Base-by-base conservation (phyloP, 306 rosid genomes). In the Fragaria ananassa region DNA sequence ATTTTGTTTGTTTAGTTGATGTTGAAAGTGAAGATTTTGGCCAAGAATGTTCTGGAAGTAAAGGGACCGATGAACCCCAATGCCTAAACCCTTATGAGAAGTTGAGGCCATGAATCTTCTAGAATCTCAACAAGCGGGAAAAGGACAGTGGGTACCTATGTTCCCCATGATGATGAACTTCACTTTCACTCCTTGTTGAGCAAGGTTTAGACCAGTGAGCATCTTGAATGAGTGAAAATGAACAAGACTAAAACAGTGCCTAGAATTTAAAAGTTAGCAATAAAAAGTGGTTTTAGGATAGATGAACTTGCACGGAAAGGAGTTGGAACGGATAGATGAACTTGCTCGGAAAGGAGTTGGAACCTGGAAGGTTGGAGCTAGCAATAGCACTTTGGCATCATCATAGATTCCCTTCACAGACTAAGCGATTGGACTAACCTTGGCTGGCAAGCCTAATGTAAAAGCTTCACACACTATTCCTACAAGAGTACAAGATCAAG, bases 241-340 rank as follows among this genome's bases (percentile, higher is more conserved):
- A 62, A 5, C 0, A 0, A 58, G 64, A 58, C 12, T 58, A 13
- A 66, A 35, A 3, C 9, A n/a, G 31, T 66, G 71, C 50, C 18
- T n/a, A 11, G n/a, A 29, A 29, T 29, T 18, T 37, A 9, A 49
- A 68, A 47, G 49, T 25, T 9, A 49, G 39, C 23, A 11, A 23
- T 23, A 21, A 27, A 68, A 15, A 65, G 4, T 42, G 34, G 4
- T 60, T 58, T 41, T 58, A 23, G 27, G 70, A 45, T 25, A 45
- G 70, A 57, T 12, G 58, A 74, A 60, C 78, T 74, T 74, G 78
- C 70, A 10, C 45, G 21, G 0, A 9, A 74, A 27, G 77, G 56
- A 42, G 42, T 39, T 5, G 42, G 42, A 6, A 39, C 42, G 46
- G 46, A 44, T 44, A 44, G 46, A 44, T 2, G 46, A 44, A 44